phyloP scores from a whole-genome alignment of 306 rosid genomes.

The Nissolia schottii region DNA sequence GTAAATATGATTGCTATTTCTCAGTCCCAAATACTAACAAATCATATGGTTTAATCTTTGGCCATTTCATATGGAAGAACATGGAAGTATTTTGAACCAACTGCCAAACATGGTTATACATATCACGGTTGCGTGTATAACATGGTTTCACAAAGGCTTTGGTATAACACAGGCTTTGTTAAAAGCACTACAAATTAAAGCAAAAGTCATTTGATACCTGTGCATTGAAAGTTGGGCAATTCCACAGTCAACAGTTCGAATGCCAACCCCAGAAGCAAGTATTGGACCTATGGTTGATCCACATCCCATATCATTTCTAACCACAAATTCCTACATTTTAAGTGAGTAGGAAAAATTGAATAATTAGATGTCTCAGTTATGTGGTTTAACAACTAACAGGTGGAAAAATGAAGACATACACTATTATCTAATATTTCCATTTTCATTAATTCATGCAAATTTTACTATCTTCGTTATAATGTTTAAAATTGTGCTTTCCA shows the following conservation, averaged over 20 bases:
- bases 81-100: background rate
- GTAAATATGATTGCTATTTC: background rate
- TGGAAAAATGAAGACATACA: background rate
- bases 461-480: background rate
- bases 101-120: background rate
- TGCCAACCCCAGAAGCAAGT: constrained; percentile 91
- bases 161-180: background rate
- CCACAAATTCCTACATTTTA: constrained; percentile 73
- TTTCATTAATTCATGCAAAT: background rate
- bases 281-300: constrained; percentile 99
- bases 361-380: background rate
- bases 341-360: background rate
- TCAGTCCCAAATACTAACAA: background rate
- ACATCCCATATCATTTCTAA: constrained; percentile 98
- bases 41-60: background rate
- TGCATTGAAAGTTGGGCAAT: constrained; percentile 99
- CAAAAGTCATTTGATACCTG: constrained; percentile 53
- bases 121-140: background rate
- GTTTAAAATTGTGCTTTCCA: no score
- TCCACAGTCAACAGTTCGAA: constrained; percentile 96
- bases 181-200: background rate
- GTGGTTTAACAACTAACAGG: background rate
- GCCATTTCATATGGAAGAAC: background rate
- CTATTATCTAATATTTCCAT: constrained; percentile 1
- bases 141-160: constrained; percentile 1